Conservation (phyloP, 164 flowering plant genomes). For the Magnolia officinalis region DNA sequence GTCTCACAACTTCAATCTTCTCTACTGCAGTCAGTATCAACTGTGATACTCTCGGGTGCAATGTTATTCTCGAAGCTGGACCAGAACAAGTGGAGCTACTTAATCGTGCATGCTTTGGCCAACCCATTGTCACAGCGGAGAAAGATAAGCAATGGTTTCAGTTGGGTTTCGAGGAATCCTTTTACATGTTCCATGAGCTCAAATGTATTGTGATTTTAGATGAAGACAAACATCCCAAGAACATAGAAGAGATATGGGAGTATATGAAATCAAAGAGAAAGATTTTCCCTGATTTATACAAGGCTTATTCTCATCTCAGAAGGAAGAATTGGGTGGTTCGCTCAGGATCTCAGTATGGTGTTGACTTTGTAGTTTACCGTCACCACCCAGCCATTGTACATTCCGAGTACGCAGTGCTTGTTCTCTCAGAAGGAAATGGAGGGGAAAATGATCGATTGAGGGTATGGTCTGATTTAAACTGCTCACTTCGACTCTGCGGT, state of each 20-base stretch:
- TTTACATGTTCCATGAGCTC: slow-evolving; percentile 40
- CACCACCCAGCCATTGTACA: slow-evolving; percentile 77
- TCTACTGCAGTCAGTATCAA: slow-evolving; percentile 35
- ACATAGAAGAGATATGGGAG: slow-evolving; percentile 47
- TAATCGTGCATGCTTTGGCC: slow-evolving; percentile 56
- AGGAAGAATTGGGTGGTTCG: slow-evolving; percentile 80
- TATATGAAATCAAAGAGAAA: slow-evolving; percentile 37
- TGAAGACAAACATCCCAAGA: slow-evolving; percentile 18
- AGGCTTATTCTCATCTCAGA: slow-evolving; percentile 70
- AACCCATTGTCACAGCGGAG: slow-evolving; percentile 35
- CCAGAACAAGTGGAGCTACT: slow-evolving; percentile 42
- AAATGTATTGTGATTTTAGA: slow-evolving; percentile 41
- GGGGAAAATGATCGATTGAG: slow-evolving; percentile 38
- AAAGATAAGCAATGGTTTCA: slow-evolving; percentile 64
- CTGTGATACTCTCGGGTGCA: slow-evolving; percentile 44
- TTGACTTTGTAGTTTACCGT: slow-evolving; percentile 70
- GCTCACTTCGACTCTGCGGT: slow-evolving; percentile 58
- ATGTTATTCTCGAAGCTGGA: slow-evolving; percentile 46
- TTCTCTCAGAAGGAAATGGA: slow-evolving; percentile 34
- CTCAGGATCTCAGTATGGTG: slow-evolving; percentile 70
- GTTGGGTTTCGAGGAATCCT: slow-evolving; percentile 61
- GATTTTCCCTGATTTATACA: slow-evolving; percentile 44
- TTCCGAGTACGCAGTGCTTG: slow-evolving; percentile 69
- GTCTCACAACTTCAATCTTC: slow-evolving; percentile 44
- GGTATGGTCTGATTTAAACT: slow-evolving; percentile 67